Evolutionary conservation across 495 filamentous ascomycete species (phyloP).

Genomic region (Xylaria cubensis): DNA sequence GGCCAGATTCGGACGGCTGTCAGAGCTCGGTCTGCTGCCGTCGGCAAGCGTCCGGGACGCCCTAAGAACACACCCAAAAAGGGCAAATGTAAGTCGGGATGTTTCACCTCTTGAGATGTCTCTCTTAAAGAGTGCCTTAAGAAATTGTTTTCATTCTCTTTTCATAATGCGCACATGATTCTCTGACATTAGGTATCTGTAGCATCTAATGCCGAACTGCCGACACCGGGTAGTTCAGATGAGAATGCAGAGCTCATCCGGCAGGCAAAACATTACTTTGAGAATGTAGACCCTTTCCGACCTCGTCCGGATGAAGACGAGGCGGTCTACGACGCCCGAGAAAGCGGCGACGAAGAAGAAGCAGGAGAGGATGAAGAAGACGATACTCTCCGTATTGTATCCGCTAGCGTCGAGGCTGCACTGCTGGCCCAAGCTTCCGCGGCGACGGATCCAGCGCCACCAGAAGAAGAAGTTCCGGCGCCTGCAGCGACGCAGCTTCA

Average conservation of each 20-base stretch:
- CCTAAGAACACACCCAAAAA: constrained; percentile 29
- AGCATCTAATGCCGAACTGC: not conserved
- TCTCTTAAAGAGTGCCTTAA: not conserved
- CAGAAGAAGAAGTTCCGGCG: not conserved
- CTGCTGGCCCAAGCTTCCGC: not conserved
- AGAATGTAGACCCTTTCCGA: not conserved
- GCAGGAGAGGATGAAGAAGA: not conserved
- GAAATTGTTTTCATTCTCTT: not conserved
- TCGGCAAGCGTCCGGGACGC: constrained; percentile 32
- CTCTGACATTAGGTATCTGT: constrained; percentile 2
- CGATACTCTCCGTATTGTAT: not conserved
- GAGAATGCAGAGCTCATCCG: constrained; percentile 24
- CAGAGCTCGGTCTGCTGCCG: constrained; percentile 32
- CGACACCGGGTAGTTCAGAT: constrained; percentile 6
- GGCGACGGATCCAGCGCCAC: not conserved
- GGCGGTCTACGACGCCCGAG: not conserved
- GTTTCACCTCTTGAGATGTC: not conserved
- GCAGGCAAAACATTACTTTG: constrained; percentile 16
- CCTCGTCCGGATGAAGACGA: not conserved
- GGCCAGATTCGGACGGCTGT: constrained; percentile 41
- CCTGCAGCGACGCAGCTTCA: not conserved
- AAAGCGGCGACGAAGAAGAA: not conserved
- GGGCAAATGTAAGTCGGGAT: constrained; percentile 12
- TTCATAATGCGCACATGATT: not conserved
- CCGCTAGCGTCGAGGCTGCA: not conserved